Evolutionary conservation across 768 basidiomycete species (phyloP), one percentile per base, ranked within the genome.

Genomic region (Termitomyces sp.): DNA sequence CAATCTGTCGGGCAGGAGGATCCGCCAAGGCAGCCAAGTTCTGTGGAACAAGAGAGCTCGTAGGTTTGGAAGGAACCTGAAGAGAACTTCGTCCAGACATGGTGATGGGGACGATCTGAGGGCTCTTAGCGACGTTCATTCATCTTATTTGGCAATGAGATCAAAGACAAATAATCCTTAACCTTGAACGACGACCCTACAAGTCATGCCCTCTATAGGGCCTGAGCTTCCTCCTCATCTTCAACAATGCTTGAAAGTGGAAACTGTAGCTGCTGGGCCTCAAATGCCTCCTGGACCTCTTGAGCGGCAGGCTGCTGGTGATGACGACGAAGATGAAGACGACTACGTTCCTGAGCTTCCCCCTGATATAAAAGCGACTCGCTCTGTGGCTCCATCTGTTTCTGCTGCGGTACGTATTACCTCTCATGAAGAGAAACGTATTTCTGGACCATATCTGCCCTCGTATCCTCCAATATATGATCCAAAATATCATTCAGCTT

Each of bases 301-400:
- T 52, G 52, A 63, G 19, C 54, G 62, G 35, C 63, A 64, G 19
- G 61, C 60, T 37, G 68, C 64, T 28, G 66, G 61, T 8, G 55
- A 61, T 12, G 62, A 65, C 39, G 64, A 64, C 23, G 61, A 59
- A 21, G 82, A 84, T 25, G 85, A 83, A 32, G 89, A 89, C 60
- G 85, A 84, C 62, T 89, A 86, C 64, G 78, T 76, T 2, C 93
- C 91, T 0, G 79, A 81, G 3, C 79, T 93, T 6, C 91, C 89
- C 5, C 90, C 91, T 12, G 86, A 89, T 55, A 70, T 91, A 46
- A 68, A 72, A 7, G 79, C 80, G 17, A 68, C 76, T 14, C 74
- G 79, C 9, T 64, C 74, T 23, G 63, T 57, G 19, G 59, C 62
- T 21, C 49, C 64, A 27, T 61, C 67, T 16, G 59, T 61, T 21